phyloP scores from a whole-genome alignment of 2,329 filamentous ascomycete species.

The Fonsecaea nubica region DNA sequence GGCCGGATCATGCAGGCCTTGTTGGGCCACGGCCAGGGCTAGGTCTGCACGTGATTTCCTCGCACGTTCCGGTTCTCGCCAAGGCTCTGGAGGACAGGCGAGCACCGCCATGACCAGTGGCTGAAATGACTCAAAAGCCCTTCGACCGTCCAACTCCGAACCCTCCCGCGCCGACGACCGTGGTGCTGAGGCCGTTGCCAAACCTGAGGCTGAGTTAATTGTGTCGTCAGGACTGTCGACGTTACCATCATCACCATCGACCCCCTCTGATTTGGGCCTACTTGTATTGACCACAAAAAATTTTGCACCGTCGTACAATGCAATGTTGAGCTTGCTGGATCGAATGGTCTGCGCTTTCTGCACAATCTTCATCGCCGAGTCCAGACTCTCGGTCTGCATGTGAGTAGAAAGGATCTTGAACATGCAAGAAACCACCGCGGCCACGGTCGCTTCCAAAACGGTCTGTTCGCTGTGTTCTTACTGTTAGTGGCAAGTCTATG shows the following conservation, averaged over 20 bases:
- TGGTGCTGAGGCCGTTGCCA: conserved; percentile 24
- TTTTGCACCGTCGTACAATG: conserved; percentile 35
- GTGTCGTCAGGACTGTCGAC: conserved; percentile 19
- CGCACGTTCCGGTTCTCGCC: conserved; percentile 32
- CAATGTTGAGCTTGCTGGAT: conserved; percentile 26
- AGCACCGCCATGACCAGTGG: conserved; percentile 34
- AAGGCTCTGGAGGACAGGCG: conserved; percentile 22
- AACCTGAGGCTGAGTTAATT: conserved; percentile 31
- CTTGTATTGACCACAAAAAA: conserved; percentile 26
- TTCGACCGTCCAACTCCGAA: conserved; percentile 17
- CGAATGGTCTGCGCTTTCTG: conserved; percentile 27
- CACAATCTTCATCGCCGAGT: conserved; percentile 29
- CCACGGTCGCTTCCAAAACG: conserved; percentile 26
- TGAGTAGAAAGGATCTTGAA: conserved; percentile 35
- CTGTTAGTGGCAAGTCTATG: conserved; percentile 28
- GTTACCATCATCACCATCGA: conserved; percentile 18
- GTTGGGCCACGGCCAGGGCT: conserved; percentile 29
- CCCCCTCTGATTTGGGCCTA: conserved; percentile 8
- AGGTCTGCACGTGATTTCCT: conserved; percentile 38
- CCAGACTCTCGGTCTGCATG: conserved; percentile 30
- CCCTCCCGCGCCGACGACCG: conserved; percentile 10
- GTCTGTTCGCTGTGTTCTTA: conserved; percentile 19
- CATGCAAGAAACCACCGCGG: conserved; percentile 37
- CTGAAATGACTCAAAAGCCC: conserved; percentile 32
- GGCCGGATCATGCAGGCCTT: conserved; percentile 21